Conservation (phyloP, 176 grass and related monocot species). For the Oryza nivara region DNA sequence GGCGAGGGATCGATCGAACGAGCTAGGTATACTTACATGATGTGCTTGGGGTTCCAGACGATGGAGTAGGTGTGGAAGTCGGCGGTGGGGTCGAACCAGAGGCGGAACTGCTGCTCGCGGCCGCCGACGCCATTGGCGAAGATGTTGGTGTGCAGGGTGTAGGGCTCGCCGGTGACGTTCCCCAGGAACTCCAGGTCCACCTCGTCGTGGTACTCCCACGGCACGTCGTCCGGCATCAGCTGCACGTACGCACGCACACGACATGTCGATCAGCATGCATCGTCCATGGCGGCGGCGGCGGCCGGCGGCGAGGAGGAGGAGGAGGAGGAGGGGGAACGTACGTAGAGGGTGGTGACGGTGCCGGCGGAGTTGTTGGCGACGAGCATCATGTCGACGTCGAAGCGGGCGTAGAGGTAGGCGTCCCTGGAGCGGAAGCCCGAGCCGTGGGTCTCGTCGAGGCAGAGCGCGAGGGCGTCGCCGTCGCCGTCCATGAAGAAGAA, state of each 20-base stretch:
- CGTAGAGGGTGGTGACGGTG: conserved; percentile 79
- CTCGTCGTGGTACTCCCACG: conserved; percentile 61
- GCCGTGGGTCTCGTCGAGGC: conserved; percentile 47
- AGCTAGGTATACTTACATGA: conserved; percentile 28
- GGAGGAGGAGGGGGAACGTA: background rate
- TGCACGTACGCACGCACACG: background rate
- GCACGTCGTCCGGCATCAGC: conserved; percentile 23
- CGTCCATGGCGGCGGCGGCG: background rate
- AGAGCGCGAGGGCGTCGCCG: conserved; percentile 32
- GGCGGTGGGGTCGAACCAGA: conserved; percentile 75
- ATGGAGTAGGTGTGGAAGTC: conserved; percentile 83
- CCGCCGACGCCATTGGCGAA: conserved; percentile 56
- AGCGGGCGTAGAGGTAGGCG: conserved; percentile 59
- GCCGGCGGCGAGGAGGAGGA: no score
- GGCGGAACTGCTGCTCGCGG: conserved; percentile 65
- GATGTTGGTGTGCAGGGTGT: conserved; percentile 79
- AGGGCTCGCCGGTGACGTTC: conserved; percentile 64
- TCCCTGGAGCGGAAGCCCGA: conserved; percentile 64
- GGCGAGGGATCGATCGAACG: background rate
- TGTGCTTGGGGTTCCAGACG: conserved; percentile 66
- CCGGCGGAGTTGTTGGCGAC: conserved; percentile 72
- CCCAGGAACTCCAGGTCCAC: conserved; percentile 84
- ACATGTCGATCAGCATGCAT: background rate
- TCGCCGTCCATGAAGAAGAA: conserved; percentile 34
- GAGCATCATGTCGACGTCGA: conserved; percentile 67